Conservation (phyloP, 192 early-diverging fungal species). For the Cladochytrium replicatum region DNA sequence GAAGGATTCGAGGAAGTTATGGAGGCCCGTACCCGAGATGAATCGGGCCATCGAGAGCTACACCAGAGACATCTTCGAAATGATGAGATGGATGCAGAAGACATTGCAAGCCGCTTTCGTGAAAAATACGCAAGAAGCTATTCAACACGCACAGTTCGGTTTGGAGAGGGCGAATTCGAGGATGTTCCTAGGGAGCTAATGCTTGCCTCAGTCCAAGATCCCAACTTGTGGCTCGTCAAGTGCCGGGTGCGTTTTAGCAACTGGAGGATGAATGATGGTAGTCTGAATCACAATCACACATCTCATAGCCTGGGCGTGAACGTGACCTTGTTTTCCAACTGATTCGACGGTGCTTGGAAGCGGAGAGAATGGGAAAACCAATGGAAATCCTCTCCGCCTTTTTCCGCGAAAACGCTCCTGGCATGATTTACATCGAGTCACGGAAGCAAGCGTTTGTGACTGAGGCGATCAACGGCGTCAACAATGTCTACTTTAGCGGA, state of each 20-base stretch:
- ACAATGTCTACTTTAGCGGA: constrained; percentile 57
- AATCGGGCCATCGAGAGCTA: constrained; percentile 58
- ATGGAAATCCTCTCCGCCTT: constrained; percentile 73
- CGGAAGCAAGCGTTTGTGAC: constrained; percentile 67
- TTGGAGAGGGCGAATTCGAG: constrained; percentile 45
- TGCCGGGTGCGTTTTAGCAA: constrained; percentile 56
- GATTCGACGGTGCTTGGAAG: constrained; percentile 66
- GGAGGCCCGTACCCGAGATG: constrained; percentile 23
- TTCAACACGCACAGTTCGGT: no score
- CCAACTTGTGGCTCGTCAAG: constrained; percentile 82
- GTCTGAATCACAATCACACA: no score
- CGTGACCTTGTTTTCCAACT: constrained; percentile 71
- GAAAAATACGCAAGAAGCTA: no score
- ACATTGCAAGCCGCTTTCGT: constrained; percentile 62
- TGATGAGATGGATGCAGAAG: constrained; percentile 74
- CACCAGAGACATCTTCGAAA: constrained; percentile 52
- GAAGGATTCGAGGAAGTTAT: no score
- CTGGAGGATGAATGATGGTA: no score
- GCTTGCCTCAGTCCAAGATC: constrained; percentile 75
- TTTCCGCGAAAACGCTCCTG: constrained; percentile 69
- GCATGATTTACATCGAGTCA: constrained; percentile 91
- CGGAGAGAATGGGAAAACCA: constrained; percentile 46
- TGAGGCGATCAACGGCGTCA: constrained; percentile 63
- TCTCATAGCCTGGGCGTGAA: constrained; percentile 71
- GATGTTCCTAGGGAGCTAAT: constrained; percentile 69